A percentile compares a stretch with the other conserved stretches of the same genome.
These are phyloP conservation scores for Ceratocystis variospora DNA, from an alignment of 2,329 filamentous ascomycete genomes.

Conservation along the genomic window DNA sequence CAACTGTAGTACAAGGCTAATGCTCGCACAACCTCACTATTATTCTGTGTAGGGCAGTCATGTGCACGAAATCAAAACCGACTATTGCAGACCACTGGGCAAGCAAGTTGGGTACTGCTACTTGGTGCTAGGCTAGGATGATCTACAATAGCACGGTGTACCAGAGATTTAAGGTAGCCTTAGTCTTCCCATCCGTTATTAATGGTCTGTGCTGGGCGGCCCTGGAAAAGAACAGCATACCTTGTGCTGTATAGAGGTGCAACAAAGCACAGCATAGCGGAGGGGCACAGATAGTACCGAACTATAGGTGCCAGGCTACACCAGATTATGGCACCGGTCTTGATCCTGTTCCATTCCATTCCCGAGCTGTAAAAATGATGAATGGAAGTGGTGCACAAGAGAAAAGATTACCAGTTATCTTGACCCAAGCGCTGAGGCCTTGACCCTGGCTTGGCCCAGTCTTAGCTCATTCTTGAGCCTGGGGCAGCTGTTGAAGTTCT, in stretches of 20 bases:
- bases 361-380: background rate
- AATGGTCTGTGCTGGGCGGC: background rate
- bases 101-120: background rate
- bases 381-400: background rate
- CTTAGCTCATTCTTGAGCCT: background rate
- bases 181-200: background rate
- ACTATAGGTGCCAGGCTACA: too few relatives aligned
- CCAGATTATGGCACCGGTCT: background rate
- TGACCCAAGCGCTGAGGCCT: background rate
- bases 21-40: too few relatives aligned
- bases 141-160: background rate
- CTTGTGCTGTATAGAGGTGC: too few relatives aligned
- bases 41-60: too few relatives aligned
- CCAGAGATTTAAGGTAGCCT: background rate
- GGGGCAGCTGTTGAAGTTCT: background rate
- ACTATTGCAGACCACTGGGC: background rate
- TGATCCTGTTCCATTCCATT: background rate
- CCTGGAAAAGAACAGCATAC: too few relatives aligned
- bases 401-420: background rate
- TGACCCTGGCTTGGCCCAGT: background rate
- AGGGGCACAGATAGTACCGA: too few relatives aligned
- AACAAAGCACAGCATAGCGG: too few relatives aligned
- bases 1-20: background rate
- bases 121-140: background rate
- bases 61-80: too few relatives aligned